These are phyloP conservation scores for Barnettozyma botsteinii DNA, from an alignment of 805 yeast species.

Conservation along the genomic window DNA sequence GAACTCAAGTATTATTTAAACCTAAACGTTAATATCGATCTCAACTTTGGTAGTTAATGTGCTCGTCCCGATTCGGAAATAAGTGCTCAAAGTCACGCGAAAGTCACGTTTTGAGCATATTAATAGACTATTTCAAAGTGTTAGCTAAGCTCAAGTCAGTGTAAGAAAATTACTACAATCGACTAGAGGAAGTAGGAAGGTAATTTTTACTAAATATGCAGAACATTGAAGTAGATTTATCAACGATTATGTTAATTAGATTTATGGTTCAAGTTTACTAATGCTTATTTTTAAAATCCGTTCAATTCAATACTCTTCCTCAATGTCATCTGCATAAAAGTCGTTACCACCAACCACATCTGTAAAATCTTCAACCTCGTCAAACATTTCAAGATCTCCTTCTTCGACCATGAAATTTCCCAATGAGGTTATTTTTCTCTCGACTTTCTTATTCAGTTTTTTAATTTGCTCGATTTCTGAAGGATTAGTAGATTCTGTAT, in stretches of 20 bases:
- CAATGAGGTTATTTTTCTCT: not conserved
- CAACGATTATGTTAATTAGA: too few relatives aligned
- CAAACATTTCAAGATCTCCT: not conserved
- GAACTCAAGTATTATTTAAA: not conserved
- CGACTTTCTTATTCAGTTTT: not conserved
- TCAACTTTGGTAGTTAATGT: not conserved
- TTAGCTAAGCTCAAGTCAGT: too few relatives aligned
- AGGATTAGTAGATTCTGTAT: not conserved
- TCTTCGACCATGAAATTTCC: conserved; percentile 1
- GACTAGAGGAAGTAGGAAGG: too few relatives aligned
- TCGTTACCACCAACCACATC: not conserved
- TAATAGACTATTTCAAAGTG: too few relatives aligned
- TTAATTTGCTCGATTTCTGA: conserved; percentile 3
- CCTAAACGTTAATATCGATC: not conserved
- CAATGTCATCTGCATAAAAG: conserved; percentile 8
- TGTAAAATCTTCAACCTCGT: not conserved
- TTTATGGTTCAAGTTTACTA: too few relatives aligned
- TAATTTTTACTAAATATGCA: too few relatives aligned
- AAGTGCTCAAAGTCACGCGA: conserved; percentile 11
- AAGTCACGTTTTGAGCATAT: not conserved
- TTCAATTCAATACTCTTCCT: conserved; percentile 10
- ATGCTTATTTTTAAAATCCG: too few relatives aligned
- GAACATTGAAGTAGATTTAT: too few relatives aligned
- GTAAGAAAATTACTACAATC: too few relatives aligned
- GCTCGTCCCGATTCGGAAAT: conserved; percentile 11